Evolutionary conservation across 768 basidiomycete species (phyloP).

Genomic region (Tubosaeta sp.): DNA sequence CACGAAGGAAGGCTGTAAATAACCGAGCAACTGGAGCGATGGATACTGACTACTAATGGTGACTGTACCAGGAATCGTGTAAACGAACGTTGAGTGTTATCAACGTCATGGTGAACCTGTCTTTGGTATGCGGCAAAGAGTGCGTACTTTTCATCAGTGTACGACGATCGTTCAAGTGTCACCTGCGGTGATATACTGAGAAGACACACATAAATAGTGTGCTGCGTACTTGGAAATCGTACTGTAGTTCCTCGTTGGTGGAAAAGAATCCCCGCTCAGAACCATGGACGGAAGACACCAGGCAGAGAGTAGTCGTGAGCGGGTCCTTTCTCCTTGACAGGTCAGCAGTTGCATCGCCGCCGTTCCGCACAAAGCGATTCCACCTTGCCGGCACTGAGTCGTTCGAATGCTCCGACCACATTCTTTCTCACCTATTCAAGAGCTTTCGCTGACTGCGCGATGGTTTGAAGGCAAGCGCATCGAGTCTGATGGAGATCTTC

Average conservation of each 20-base stretch:
- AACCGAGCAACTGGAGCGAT: not conserved
- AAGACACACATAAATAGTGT: not conserved
- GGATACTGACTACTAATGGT: constrained; percentile 58
- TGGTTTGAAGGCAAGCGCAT: constrained; percentile 59
- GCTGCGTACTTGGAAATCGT: constrained; percentile 56
- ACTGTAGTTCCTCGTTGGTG: constrained; percentile 31
- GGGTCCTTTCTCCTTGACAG: constrained; percentile 10
- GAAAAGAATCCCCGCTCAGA: constrained; percentile 42
- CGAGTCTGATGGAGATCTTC: constrained; percentile 46
- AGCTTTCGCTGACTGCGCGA: constrained; percentile 74
- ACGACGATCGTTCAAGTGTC: constrained; percentile 70
- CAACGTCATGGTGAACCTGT: constrained; percentile 68
- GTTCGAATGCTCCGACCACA: not conserved
- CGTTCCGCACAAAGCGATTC: constrained; percentile 62
- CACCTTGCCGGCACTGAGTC: constrained; percentile 43
- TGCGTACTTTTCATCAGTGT: constrained; percentile 73
- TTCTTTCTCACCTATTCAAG: constrained; percentile 53
- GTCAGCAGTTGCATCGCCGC: constrained; percentile 24
- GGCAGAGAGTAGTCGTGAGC: constrained; percentile 31
- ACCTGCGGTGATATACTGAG: constrained; percentile 42
- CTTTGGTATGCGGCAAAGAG: constrained; percentile 77
- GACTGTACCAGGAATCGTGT: constrained; percentile 73
- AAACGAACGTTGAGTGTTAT: constrained; percentile 52
- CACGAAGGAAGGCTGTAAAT: not conserved
- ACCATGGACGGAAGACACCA: constrained; percentile 49